Percentiles rank a stretch among this genome's conserved stretches.
phyloP scores from a whole-genome alignment of 805 yeast species.

The Candida verbasci region DNA sequence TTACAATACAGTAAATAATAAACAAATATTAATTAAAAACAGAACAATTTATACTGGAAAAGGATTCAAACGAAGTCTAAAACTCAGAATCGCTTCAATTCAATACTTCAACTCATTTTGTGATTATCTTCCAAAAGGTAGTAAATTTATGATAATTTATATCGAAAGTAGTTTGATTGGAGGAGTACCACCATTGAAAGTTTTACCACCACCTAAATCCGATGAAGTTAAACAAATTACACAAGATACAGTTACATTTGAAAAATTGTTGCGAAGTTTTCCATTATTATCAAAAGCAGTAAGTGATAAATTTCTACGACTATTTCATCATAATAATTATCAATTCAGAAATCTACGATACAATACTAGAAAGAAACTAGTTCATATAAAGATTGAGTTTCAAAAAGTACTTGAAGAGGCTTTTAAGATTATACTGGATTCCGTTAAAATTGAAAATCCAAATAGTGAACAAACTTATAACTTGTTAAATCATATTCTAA shows the following conservation, averaged over 20 bases:
- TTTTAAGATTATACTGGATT: slow-evolving; percentile 32
- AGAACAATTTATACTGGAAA: slow-evolving; percentile 51
- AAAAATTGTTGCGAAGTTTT: slow-evolving; percentile 31
- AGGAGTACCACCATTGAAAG: slow-evolving; percentile 10
- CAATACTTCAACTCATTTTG: slow-evolving; percentile 52
- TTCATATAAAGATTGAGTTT: slow-evolving; percentile 26
- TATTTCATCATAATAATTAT: slow-evolving; percentile 39
- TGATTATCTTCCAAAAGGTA: slow-evolving; percentile 55
- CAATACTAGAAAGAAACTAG: slow-evolving; percentile 22
- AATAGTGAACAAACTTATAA: slow-evolving; percentile 32
- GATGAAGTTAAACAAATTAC: neutral
- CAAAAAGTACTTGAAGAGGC: slow-evolving; percentile 31
- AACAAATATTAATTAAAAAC: slow-evolving; percentile 52
- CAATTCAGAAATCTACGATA: slow-evolving; percentile 27
- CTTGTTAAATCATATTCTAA: slow-evolving; percentile 25
- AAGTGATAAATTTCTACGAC: slow-evolving; percentile 31
- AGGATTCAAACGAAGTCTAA: slow-evolving; percentile 49
- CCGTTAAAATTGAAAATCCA: slow-evolving; percentile 29
- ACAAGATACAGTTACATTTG: slow-evolving; percentile 23
- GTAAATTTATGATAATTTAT: slow-evolving; percentile 51
- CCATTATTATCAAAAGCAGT: slow-evolving; percentile 39
- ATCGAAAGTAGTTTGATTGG: slow-evolving; percentile 57
- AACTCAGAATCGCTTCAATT: slow-evolving; percentile 40
- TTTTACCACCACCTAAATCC: neutral
- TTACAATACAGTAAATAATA: slow-evolving; percentile 52